Conservation (phyloP, 169 alveolate species). For the Besnoitia besnoiti region DNA sequence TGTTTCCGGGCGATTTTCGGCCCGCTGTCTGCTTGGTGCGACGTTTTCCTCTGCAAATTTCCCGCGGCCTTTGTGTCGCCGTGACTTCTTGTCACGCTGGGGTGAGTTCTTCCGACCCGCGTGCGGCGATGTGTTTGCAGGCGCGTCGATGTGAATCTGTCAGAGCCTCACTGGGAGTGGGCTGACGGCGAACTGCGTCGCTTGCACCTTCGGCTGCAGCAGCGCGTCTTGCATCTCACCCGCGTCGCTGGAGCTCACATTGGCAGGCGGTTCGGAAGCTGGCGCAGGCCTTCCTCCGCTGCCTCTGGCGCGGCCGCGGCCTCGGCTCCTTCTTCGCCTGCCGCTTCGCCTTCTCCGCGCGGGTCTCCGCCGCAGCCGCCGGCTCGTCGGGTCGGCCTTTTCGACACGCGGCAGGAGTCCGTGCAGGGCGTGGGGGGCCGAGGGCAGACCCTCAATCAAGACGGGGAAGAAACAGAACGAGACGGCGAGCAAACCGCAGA, state of each 20-base stretch:
- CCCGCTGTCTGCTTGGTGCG: no score
- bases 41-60: no score
- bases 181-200: conserved; percentile 55
- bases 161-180: conserved; percentile 65
- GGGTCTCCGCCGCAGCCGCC: neutral
- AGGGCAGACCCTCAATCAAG: neutral
- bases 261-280: conserved; percentile 40
- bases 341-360: neutral
- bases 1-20: no score
- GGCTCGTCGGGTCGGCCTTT: neutral
- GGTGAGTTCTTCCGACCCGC: no score
- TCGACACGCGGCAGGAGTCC: no score
- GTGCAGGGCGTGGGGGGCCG: no score
- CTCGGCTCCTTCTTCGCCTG: neutral
- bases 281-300: conserved; percentile 26
- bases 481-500: neutral
- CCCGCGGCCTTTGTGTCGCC: no score
- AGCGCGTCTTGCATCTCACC: conserved; percentile 36
- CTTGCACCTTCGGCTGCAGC: conserved; percentile 53
- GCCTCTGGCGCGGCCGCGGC: neutral
- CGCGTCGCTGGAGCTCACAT: conserved; percentile 52
- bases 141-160: conserved; percentile 67
- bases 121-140: conserved; percentile 42
- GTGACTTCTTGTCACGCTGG: no score
- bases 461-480: neutral